Evolutionary conservation across 2,329 filamentous ascomycete genomes (phyloP).

Genomic region (Hymenoscyphus scutula): DNA sequence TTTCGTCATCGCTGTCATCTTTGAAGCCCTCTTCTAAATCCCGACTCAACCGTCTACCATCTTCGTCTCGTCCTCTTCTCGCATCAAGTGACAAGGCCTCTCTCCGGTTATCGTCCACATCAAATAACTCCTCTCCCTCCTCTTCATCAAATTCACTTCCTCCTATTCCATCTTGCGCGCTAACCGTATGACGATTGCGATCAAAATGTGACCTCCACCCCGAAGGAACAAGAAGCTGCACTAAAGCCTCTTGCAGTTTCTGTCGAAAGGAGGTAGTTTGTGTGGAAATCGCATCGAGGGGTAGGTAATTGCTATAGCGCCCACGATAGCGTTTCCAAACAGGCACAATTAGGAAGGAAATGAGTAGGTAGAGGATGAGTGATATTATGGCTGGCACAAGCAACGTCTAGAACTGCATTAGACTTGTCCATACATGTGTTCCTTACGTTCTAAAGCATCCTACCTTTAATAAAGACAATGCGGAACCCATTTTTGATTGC

Average conservation of each 20-base stretch:
- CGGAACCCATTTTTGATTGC: conserved; percentile 29
- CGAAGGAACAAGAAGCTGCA: conserved; percentile 44
- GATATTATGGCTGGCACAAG: conserved; percentile 70
- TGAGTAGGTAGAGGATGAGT: conserved; percentile 63
- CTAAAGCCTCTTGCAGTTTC: conserved; percentile 45
- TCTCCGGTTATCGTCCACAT: conserved; percentile 49
- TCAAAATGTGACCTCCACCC: conserved; percentile 47
- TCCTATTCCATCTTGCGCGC: conserved; percentile 43
- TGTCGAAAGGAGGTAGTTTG: conserved; percentile 55
- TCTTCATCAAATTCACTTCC: conserved; percentile 57
- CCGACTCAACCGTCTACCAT: conserved; percentile 66
- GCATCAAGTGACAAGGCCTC: conserved; percentile 41
- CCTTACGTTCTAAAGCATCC: conserved; percentile 1
- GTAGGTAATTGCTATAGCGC: conserved; percentile 72
- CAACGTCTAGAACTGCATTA: conserved; percentile 54
- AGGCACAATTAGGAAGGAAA: conserved; percentile 65
- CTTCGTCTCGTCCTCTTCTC: conserved; percentile 41
- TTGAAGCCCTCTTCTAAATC: conserved; percentile 76
- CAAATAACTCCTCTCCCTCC: conserved; percentile 68
- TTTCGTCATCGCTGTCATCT: conserved; percentile 67
- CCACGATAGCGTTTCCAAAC: conserved; percentile 67
- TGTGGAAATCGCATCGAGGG: conserved; percentile 60
- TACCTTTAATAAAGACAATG: conserved; percentile 35
- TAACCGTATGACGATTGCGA: conserved; percentile 41
- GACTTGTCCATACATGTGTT: conserved; percentile 6